Percentiles rank a stretch among this genome's conserved stretches.
phyloP scores from a whole-genome alignment of 2,329 filamentous ascomycete genomes.

The Ustilaginoidea virens region DNA sequence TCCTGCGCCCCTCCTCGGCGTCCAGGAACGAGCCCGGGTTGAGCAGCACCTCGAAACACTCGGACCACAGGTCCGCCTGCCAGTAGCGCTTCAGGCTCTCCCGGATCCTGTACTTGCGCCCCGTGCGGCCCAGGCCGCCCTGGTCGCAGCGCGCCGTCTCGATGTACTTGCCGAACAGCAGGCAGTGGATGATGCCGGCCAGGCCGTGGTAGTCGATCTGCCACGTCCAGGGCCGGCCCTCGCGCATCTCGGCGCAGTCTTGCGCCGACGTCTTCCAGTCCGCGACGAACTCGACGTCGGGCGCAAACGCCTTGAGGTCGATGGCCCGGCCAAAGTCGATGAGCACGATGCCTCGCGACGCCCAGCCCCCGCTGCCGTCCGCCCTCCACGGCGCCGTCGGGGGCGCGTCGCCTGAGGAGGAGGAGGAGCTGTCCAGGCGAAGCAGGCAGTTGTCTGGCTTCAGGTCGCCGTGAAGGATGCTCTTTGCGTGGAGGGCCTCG shows the following conservation, averaged over 20 bases:
- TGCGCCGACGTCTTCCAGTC: slow-evolving; percentile 84
- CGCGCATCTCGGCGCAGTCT: slow-evolving; percentile 92
- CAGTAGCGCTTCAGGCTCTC: slow-evolving; percentile 88
- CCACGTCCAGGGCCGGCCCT: slow-evolving; percentile 89
- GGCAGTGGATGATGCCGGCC: slow-evolving; percentile 71
- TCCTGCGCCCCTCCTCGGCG: slow-evolving; percentile 44
- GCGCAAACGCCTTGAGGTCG: slow-evolving; percentile 73
- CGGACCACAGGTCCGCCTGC: slow-evolving; percentile 82
- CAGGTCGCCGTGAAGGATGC: slow-evolving; percentile 79
- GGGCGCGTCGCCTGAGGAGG: slow-evolving; percentile 21
- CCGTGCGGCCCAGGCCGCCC: slow-evolving; percentile 39
- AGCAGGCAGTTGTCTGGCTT: slow-evolving; percentile 94
- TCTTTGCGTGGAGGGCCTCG: slow-evolving; percentile 67
- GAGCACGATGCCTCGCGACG: slow-evolving; percentile 60
- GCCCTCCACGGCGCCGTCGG: slow-evolving; percentile 53
- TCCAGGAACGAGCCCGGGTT: slow-evolving; percentile 61
- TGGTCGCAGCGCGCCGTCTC: slow-evolving; percentile 50
- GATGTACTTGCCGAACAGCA: slow-evolving; percentile 92
- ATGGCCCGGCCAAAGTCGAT: slow-evolving; percentile 94
- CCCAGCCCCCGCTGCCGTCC: slow-evolving; percentile 66
- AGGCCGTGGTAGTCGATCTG: slow-evolving; percentile 94
- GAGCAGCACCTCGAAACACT: slow-evolving; percentile 70
- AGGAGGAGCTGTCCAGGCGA: slow-evolving; percentile 46
- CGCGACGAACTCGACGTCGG: slow-evolving; percentile 68
- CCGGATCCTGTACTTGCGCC: slow-evolving; percentile 61